A percentile compares a stretch with the other conserved stretches of the same genome.
Evolutionary conservation across 139 green algal species (phyloP).

Genomic region (Chlorella sp.): DNA sequence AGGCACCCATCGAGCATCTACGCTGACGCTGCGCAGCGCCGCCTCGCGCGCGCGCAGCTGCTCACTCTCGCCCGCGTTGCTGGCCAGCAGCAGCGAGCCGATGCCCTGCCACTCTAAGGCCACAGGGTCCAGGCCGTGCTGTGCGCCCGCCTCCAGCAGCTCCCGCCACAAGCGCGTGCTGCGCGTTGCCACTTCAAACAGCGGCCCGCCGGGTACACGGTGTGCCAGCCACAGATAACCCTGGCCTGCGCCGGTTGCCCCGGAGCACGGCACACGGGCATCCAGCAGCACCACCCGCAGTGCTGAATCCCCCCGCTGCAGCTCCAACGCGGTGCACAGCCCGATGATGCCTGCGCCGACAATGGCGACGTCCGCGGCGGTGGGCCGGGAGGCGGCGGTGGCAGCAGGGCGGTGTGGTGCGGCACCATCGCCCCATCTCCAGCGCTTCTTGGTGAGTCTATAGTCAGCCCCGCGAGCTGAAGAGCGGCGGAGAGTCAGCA

Average conservation of each 20-base stretch:
- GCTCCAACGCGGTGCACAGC: not conserved
- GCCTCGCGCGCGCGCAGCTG: slow-evolving; percentile 31
- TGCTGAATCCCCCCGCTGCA: not conserved
- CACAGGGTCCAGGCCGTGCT: not conserved
- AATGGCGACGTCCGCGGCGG: slow-evolving; percentile 23
- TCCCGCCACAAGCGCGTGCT: slow-evolving; percentile 57
- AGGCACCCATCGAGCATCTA: slow-evolving; percentile 4
- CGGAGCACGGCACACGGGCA: not conserved
- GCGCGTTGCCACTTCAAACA: slow-evolving; percentile 52
- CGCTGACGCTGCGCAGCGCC: slow-evolving; percentile 33
- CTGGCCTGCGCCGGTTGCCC: slow-evolving; percentile 48
- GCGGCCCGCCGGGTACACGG: slow-evolving; percentile 33
- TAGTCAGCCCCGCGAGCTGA: too few species aligned
- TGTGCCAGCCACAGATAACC: slow-evolving; percentile 78
- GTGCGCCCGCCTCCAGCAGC: not conserved
- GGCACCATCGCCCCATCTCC: too few species aligned
- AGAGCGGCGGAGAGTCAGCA: too few species aligned
- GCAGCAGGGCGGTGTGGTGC: too few species aligned
- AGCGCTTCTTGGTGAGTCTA: too few species aligned
- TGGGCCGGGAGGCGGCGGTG: too few species aligned
- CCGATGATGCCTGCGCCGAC: slow-evolving; percentile 27
- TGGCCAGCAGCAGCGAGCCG: slow-evolving; percentile 60
- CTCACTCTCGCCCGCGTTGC: slow-evolving; percentile 34
- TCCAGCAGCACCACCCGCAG: slow-evolving; percentile 12
- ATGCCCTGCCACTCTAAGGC: slow-evolving; percentile 49